Evolutionary conservation across 345 rosid genomes (phyloP), one percentile per base, ranked within the genome.

Genomic region (Litchi chinensis): DNA sequence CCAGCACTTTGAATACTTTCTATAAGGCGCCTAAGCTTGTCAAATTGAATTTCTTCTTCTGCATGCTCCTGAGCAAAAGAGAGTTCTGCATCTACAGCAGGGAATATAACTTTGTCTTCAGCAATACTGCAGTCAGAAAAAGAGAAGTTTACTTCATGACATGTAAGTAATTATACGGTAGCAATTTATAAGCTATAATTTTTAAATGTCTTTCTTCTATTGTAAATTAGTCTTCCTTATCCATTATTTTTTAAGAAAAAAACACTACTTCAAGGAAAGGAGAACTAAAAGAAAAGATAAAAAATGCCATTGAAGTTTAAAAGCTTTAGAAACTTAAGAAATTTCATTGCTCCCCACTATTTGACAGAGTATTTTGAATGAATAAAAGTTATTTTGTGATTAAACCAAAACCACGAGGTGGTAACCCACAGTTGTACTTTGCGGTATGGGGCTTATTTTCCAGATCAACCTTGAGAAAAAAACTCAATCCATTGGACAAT

Each of bases 31-130:
- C 90, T 83, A 24, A 89, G 90, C 73, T 84, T 81, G 80, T 87
- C 87, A 84, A 89, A 89, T 59, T 87, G 88, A 75, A 81, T 81
- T 80, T 89, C 83, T 77, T 86, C 92, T 80, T 89, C 92, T 6
- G 82, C 90, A 73, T 89, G 92, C 86, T 87, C 92, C 73, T 89
- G 90, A 77, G 79, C 82, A 73, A 87, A 89, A 68, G 89, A 86
- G 40, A 89, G 82, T 77, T 87, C 87, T 37, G 82, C 88, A 83
- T 87, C 92, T 82, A 89, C 89, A 50, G 90, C 92, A 83, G 92
- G 92, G 81, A 89, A 89, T 83, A 89, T 87, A 77, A 89, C 88
- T 74, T 81, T 84, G 83, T 89, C 92, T 83, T 89, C 92, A 18
- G 90, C 92, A 78, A 89, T 82, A 83, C 92, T 89, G 92, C 89